phyloP scores from a whole-genome alignment of 441 rosid genomes.

The Corymbia calophylla region DNA sequence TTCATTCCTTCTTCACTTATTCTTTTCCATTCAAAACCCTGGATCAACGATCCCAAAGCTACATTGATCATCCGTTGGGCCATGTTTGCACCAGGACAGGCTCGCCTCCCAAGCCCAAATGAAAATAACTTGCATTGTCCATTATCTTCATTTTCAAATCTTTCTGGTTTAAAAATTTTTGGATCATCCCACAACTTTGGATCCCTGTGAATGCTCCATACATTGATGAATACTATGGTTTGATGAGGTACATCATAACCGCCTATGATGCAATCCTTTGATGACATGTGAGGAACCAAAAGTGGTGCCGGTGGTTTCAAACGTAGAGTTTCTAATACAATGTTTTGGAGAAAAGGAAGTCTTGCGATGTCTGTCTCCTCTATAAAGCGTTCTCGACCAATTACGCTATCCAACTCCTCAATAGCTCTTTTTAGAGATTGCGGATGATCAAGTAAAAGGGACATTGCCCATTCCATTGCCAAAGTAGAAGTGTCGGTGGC shows the following conservation, averaged over 20 bases:
- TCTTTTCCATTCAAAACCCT: neutral
- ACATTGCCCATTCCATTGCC: neutral
- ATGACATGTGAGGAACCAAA: neutral
- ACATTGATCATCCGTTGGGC: neutral
- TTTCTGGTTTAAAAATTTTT: neutral
- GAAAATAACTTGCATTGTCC: neutral
- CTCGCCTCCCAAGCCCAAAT: slow-evolving; percentile 1
- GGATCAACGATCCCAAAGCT: slow-evolving; percentile 1
- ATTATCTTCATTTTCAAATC: neutral
- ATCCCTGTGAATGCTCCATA: slow-evolving; percentile 5
- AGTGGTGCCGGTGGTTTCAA: neutral
- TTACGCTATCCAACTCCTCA: neutral
- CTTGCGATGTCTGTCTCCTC: neutral
- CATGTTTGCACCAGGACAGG: neutral
- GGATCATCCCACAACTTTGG: neutral
- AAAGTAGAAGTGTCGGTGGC: neutral
- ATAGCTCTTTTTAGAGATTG: neutral
- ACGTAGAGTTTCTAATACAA: neutral
- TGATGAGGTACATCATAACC: neutral
- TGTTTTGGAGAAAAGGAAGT: neutral
- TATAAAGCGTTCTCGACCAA: neutral
- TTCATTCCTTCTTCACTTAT: neutral
- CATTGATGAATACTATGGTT: neutral
- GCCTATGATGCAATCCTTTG: neutral
- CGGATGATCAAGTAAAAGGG: neutral